A percentile compares a stretch with the other conserved stretches of the same genome.
Conservation (phyloP, 2,329 filamentous ascomycete genomes). For the Hypoxylon sp. region DNA sequence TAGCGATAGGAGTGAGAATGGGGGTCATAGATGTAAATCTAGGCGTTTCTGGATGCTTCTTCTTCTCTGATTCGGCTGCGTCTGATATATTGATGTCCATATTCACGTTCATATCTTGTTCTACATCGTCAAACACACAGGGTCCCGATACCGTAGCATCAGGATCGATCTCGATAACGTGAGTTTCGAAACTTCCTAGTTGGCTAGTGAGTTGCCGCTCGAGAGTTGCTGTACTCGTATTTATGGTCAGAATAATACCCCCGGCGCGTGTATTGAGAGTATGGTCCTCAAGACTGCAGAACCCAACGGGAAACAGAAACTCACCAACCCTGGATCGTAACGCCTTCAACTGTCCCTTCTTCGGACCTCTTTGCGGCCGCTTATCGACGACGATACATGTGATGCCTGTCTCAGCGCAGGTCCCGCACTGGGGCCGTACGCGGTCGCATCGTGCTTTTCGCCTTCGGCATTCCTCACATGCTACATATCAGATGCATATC, state of each 20-base stretch:
- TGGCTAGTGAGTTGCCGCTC: constrained; percentile 8
- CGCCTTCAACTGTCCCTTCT: constrained; percentile 22
- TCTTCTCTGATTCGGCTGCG: neutral
- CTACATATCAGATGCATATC: neutral
- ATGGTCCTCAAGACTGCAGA: neutral
- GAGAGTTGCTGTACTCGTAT: constrained; percentile 1
- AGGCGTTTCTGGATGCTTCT: constrained; percentile 2
- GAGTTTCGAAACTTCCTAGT: neutral
- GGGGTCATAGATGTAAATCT: neutral
- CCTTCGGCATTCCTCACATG: constrained; percentile 27
- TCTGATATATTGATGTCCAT: constrained; percentile 6
- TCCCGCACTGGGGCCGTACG: neutral
- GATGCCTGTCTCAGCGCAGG: neutral
- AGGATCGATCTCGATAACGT: neutral
- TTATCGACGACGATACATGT: constrained; percentile 11
- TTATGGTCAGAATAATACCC: neutral
- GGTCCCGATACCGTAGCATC: neutral
- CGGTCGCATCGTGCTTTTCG: constrained; percentile 21
- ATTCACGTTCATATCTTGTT: neutral
- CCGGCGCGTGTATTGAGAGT: neutral
- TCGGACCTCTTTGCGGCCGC: constrained; percentile 15
- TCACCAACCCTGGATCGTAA: constrained; percentile 17
- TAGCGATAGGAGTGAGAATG: neutral
- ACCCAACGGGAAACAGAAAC: neutral
- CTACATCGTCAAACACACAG: neutral